Evolutionary conservation across 768 basidiomycete genomes (phyloP), one percentile per base, ranked within the genome.

Genomic region (Tricholomella constricta): DNA sequence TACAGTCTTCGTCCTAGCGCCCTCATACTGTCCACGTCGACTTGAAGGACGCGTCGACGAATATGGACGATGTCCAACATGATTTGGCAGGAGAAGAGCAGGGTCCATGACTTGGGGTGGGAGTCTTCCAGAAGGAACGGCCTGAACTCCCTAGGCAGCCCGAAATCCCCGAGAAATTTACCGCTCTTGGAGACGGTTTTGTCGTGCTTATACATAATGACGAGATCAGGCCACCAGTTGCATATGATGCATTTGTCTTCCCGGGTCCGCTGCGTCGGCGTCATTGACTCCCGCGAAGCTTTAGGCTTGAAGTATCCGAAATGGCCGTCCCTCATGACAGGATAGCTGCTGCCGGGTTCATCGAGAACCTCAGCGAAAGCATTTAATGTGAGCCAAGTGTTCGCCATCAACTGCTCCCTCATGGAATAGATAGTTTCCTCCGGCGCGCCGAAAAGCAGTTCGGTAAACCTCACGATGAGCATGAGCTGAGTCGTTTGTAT

Each of bases 71-170:
- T 47, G 34, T 47, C 45, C 20, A 53, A 22, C 40, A 45, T 32
- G 11, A 47, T 46, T 27, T 53, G 52, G 25, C 52, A 53, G 17
- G 23, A 45, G 45, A 53, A 53, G 4, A 53, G 38, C 17, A 53
- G 40, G 17, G 44, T 53, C 52, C 52, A 53, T 4, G 44, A 17
- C 31, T 29, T 46, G 20, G 52, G 43, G 4, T 35, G 43, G 20
- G 15, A 12, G 22, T 26, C 27, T 10, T 40, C 32, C 38, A 34
- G 22, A 10, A 47, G 8, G 22, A 46, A 38, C 6, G 43, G 22
- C 20, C 36, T 32, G 22, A 45, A 45, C 27, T 52, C 51, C 35
- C 27, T 46, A 6, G 43, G 20, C 31, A 52, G 43, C 9, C 51
- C 51, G 35, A 46, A 40, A 37, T 45, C 42, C 17, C 51, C 51